Evolutionary conservation across 176 grass and related monocot species (phyloP), one percentile per base, ranked within the genome.

Genomic region (Pontederia crassipes): DNA sequence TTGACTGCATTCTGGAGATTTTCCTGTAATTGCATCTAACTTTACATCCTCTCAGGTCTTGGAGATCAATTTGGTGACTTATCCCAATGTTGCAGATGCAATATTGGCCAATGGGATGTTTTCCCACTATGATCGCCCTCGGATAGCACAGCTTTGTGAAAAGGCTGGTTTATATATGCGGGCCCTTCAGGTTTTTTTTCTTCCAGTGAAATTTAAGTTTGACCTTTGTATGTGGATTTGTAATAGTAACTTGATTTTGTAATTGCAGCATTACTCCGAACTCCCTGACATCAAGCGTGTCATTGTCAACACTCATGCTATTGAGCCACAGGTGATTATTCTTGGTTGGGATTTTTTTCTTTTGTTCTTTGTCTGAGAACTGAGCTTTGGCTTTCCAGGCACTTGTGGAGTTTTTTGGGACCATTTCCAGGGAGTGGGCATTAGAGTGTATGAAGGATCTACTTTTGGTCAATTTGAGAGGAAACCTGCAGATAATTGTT

Each of bases 21-120:
- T 9, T 3, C 57, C 64, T 12, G 46, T 69, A 46, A 27, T 15
- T 24, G 16, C n/a, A 15, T 66, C 12, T 72, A 32, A 47, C 58
- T 40, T 15, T 70, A 68, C 8, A 45, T n/a, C 86, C 50, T 68
- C 48, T n/a, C 65, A 94, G 89, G 89, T 94, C 70, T 88, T 94
- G 89, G 84, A 94, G 68, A 94, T 85, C 47, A 94, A 94, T 74
- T 70, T 94, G 73, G 89, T 94, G 48, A 94, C 84, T 61, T 94
- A 94, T 72, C 89, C 84, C n/a, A 95, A 95, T 78, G 89, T 95
- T 66, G 89, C 89, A 11, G 89, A 95, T 95, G 89, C 89, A 64
- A 95, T 95, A 62, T 83, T 95, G 75, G 89, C 89, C 57, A 95
- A 95, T 75, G 89, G 85, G 45, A 95, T 95, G 89, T 95, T 95